phyloP scores from a whole-genome alignment of 441 rosid genomes.

The Raphanus hybrid region DNA sequence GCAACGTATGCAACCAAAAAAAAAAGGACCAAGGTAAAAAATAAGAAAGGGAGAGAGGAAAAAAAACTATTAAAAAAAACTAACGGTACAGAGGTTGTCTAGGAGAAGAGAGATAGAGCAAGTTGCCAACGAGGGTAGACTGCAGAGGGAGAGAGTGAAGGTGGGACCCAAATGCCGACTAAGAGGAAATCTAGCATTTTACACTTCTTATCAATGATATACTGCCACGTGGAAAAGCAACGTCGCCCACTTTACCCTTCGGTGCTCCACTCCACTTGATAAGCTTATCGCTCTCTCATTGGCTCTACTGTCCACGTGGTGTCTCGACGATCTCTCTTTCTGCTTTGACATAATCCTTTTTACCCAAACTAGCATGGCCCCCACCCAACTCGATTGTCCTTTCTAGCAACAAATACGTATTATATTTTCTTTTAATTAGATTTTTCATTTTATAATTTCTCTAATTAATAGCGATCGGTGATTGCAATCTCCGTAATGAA shows the following conservation, averaged over 20 bases:
- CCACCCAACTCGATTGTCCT: conserved; percentile 8
- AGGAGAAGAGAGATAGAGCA: not conserved
- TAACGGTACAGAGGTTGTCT: not conserved
- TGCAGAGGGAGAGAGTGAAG: not conserved
- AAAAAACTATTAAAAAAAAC: not conserved
- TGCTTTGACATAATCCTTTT: not conserved
- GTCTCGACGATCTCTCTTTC: not conserved
- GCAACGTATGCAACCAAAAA: not conserved
- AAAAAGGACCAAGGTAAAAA: not conserved
- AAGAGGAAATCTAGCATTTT: conserved; percentile 12
- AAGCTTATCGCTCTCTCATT: conserved; percentile 45
- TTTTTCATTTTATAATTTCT: not conserved
- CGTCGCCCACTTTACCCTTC: conserved; percentile 25
- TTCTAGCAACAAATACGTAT: conserved; percentile 29
- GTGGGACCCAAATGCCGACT: not conserved
- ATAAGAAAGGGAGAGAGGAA: not conserved
- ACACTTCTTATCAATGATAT: not conserved
- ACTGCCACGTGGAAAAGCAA: conserved; percentile 36
- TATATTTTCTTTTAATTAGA: not conserved
- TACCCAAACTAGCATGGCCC: conserved; percentile 34
- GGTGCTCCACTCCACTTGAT: conserved; percentile 42
- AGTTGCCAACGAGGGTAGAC: not conserved
- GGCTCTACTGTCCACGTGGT: conserved; percentile 25
- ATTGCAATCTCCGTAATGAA: not conserved
- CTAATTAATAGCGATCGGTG: conserved; percentile 13